Percentiles rank a stretch among this genome's conserved stretches.
Evolutionary conservation across 768 basidiomycete species (phyloP).

Genomic region (Panaeolus cyanescens): DNA sequence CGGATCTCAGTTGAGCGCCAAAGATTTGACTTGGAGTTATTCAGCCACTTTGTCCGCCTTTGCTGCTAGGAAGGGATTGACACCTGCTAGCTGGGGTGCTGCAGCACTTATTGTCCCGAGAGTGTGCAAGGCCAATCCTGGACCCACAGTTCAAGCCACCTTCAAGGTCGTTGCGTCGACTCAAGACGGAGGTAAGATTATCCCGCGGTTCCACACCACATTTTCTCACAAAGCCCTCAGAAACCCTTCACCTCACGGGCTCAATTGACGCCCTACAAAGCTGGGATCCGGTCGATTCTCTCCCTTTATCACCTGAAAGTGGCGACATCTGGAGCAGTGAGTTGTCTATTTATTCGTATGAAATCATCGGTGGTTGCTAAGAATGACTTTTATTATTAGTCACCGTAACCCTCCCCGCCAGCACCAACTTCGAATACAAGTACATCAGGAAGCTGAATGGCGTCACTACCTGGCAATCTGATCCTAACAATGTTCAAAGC

Average conservation of each 20-base stretch:
- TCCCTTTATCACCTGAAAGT: constrained; percentile 51
- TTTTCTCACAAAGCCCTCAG: constrained; percentile 30
- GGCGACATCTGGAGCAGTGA: constrained; percentile 74
- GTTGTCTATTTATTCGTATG: constrained; percentile 22
- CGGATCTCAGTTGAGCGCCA: constrained; percentile 59
- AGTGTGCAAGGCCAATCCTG: constrained; percentile 36
- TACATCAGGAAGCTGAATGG: constrained; percentile 64
- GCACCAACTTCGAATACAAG: constrained; percentile 64
- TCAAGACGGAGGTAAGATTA: constrained; percentile 51
- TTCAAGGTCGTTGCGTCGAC: constrained; percentile 72
- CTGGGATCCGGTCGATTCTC: constrained; percentile 62
- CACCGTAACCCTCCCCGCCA: constrained; percentile 60
- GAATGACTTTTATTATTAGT: constrained; percentile 36
- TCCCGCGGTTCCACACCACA: neutral
- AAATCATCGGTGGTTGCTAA: neutral
- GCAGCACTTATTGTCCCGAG: constrained; percentile 49
- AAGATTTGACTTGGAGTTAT: constrained; percentile 78
- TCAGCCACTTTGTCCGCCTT: constrained; percentile 66
- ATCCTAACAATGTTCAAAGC: constrained; percentile 58
- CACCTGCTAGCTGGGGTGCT: constrained; percentile 67
- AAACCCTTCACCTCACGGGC: constrained; percentile 71
- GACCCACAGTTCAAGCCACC: constrained; percentile 48
- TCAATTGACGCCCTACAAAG: constrained; percentile 53
- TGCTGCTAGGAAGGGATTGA: constrained; percentile 48
- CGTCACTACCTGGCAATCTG: constrained; percentile 65